phyloP scores from a whole-genome alignment of 192 early-diverging fungal species.

The Coemansia sp. region DNA sequence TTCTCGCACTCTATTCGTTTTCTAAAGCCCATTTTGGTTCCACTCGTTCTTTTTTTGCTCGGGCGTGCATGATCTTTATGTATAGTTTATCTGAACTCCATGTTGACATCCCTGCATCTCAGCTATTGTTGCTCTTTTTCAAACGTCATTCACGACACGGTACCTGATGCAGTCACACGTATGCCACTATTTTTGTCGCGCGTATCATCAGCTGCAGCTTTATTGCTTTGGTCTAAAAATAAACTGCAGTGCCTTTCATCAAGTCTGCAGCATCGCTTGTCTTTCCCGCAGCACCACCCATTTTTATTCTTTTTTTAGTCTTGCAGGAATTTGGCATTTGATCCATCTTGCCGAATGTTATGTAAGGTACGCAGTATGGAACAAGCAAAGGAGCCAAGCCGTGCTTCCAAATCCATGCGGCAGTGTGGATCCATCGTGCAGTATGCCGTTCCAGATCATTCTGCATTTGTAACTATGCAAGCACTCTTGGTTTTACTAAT shows the following conservation, averaged over 20 bases:
- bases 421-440: not conserved
- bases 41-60: not conserved
- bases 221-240: slow-evolving; percentile 1
- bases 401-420: not conserved
- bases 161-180: not conserved
- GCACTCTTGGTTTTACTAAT: not conserved
- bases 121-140: not conserved
- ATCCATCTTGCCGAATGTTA: not conserved
- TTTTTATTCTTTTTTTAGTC: not conserved
- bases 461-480: not conserved
- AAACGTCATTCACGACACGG: not conserved
- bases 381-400: slow-evolving; percentile 1
- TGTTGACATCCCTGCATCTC: not conserved
- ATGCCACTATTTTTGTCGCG: not conserved
- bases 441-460: not conserved
- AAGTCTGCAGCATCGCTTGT: not conserved
- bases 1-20: not conserved
- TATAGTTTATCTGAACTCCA: no score
- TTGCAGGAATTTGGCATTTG: not conserved
- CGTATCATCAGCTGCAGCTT: not conserved
- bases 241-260: not conserved
- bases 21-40: not conserved
- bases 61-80: no score
- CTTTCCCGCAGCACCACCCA: not conserved
- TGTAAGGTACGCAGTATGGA: not conserved